Base-by-base conservation (phyloP, 805 yeast species). In the Kluyveromyces aestuarii region DNA sequence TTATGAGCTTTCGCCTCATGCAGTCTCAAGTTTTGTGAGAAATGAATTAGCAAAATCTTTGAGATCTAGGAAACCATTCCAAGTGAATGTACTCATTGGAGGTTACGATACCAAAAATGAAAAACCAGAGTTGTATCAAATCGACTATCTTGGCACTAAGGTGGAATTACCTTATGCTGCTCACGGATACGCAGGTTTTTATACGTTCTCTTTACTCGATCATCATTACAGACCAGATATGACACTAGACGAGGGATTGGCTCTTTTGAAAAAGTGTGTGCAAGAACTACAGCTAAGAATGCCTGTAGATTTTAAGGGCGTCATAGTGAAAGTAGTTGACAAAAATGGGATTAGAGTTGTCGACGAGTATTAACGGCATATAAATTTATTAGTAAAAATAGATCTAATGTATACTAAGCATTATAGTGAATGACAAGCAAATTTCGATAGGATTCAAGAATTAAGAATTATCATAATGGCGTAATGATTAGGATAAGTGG, bases 131-230 rank as follows among this genome's bases (percentile, higher is more conserved):
- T 74, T 93, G 59, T 82, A 85, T 61, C 88, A 91, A 83, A 85
- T 93, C 56, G 99, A 93, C 65, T 93, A 93, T 66, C 72, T 93
- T 55, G 99, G 99, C 8, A 87, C 99, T 2, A 80, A 83, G 55
- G 95, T 83, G 14, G 87, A 83, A 52, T 74, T 93, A 50, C 98
- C 99, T 14, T 93, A 93, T 63, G 96, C 95, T 16, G 98, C 98
- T 1, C 99, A 93, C 66, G 99, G 99, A 11, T 93, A 93, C 63
- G 96, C 98, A n/a, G 96, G 95, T 1, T 93, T 91, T 69, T 93
- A 93, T 67, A 82, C 96, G 33, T 77, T 88, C 67, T 86, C 98
- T 1, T 72, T 91, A 54, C 74, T 93, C 56, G 99, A 93, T 71
- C 89, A 84, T 57, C 96, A 89, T 69, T 89, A 90, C 70, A 77